Evolutionary conservation across 106 monocot species (phyloP), one percentile per base, ranked within the genome.

Genomic region (Amphibolis antarctica): DNA sequence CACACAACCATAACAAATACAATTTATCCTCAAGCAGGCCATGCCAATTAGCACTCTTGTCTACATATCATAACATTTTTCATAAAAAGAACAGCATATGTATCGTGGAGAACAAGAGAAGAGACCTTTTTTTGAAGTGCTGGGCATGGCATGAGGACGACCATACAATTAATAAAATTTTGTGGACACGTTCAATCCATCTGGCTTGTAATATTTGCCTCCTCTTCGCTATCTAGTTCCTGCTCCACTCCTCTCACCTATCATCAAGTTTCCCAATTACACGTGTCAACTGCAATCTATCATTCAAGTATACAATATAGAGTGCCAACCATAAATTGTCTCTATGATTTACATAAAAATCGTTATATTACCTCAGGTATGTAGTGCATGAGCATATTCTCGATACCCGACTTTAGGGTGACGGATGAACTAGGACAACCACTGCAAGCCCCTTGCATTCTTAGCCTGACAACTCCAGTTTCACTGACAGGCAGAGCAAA

Each of bases 341-440:
- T 1, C 12, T 1, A 15, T 7, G 12, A 1, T 49, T 12, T n/a
- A 49, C 9, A 10, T 49, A 15, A 2, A 49, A 49, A 60, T 60
- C 14, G 9, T 1, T 1, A 49, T 49, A 1, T 71, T 78, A 86
- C 96, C 96, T 96, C 96, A 7, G 90, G 86, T 26, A 90, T 80
- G 78, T 98, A 98, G 73, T 98, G 98, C 87, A 90, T 84, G 44
- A 98, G 90, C 86, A 98, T 98, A 53, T 98, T 98, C 71, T 98
- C 98, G 22, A 98, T 98, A 54, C 90, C 91, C 22, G 90, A 91
- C 81, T 98, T 98, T 74, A 98, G 70, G 19, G 98, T 98, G 19
- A 98, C 98, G 42, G 98, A 85, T 12, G 96, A 90, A 68, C 96
- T 90, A 11, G 96, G 96, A 66, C 96, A 98, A 42, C 96, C 96